phyloP scores from a whole-genome alignment of 2,329 filamentous ascomycete species.

The Sporothrix globosa region DNA sequence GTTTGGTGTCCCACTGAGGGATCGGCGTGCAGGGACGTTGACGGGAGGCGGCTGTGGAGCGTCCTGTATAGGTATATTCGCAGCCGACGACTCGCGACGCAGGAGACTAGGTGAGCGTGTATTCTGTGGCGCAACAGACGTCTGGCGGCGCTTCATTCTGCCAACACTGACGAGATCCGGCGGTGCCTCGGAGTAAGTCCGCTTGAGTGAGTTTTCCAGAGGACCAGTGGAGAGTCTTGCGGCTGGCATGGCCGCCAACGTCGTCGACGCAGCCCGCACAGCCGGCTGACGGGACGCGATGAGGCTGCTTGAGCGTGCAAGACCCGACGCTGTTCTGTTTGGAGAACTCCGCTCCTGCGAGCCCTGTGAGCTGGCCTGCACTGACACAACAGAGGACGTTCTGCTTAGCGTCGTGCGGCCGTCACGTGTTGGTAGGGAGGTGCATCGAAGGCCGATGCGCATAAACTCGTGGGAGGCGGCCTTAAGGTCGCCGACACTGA shows the following conservation, averaged over 20 bases:
- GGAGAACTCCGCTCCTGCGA: neutral
- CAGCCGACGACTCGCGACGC: constrained; percentile 23
- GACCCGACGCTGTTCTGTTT: neutral
- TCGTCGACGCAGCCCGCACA: neutral
- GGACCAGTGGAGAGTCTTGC: neutral
- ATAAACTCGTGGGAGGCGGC: constrained; percentile 34
- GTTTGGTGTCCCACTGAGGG: constrained; percentile 6
- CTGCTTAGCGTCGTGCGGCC: constrained; percentile 16
- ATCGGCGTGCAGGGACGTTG: neutral
- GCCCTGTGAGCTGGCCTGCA: neutral
- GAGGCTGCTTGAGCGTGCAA: neutral
- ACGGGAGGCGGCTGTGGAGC: neutral
- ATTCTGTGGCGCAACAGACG: neutral
- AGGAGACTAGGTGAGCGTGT: neutral
- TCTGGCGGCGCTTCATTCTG: constrained; percentile 7
- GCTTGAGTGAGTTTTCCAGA: neutral
- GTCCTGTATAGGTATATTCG: neutral
- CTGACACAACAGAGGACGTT: constrained; percentile 3
- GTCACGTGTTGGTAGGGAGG: constrained; percentile 28
- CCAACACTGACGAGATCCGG: too few species aligned
- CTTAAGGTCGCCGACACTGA: constrained; percentile 35
- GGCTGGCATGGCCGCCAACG: too few species aligned
- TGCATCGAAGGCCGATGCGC: constrained; percentile 34
- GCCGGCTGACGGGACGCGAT: neutral
- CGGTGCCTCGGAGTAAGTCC: neutral